These are phyloP conservation scores for Papiliotrema nemorosa DNA, from an alignment of 1,284 basidiomycete species.

Conservation along the genomic window DNA sequence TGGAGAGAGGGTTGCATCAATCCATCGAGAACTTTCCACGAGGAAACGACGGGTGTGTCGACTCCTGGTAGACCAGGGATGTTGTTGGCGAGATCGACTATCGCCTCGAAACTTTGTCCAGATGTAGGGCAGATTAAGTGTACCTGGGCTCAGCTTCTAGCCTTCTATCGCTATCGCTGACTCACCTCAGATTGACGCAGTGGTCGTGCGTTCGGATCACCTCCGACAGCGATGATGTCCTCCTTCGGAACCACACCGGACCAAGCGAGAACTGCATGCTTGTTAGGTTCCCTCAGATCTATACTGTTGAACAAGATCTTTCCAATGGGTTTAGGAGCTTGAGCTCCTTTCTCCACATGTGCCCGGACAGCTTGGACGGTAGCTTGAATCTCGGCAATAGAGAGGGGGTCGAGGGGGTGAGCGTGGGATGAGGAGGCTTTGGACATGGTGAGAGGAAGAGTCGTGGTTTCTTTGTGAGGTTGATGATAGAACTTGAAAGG, in stretches of 20 bases:
- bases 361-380: conserved; percentile 38
- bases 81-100: conserved; percentile 47
- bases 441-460: neutral
- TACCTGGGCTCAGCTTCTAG: too few species aligned
- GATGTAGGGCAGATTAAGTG: conserved; percentile 47
- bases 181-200: conserved; percentile 43
- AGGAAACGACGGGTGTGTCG: conserved; percentile 29
- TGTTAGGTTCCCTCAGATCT: conserved; percentile 44
- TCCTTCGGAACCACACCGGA: conserved; percentile 36
- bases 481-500: too few species aligned
- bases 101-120: conserved; percentile 44
- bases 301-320: conserved; percentile 43
- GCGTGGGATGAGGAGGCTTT: conserved; percentile 9
- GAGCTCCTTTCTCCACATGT: conserved; percentile 21
- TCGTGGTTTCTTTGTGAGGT: neutral
- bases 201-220: conserved; percentile 10
- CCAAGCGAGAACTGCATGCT: conserved; percentile 42
- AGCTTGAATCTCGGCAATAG: conserved; percentile 40
- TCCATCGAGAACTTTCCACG: conserved; percentile 43
- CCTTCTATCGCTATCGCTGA: too few species aligned
- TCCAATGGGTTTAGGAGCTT: conserved; percentile 22
- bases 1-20: conserved; percentile 51
- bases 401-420: conserved; percentile 52
- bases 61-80: conserved; percentile 19
- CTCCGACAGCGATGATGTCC: conserved; percentile 24